These are phyloP conservation scores for Posidonia oceanica DNA, from an alignment of 116 monocot species.

Conservation along the genomic window DNA sequence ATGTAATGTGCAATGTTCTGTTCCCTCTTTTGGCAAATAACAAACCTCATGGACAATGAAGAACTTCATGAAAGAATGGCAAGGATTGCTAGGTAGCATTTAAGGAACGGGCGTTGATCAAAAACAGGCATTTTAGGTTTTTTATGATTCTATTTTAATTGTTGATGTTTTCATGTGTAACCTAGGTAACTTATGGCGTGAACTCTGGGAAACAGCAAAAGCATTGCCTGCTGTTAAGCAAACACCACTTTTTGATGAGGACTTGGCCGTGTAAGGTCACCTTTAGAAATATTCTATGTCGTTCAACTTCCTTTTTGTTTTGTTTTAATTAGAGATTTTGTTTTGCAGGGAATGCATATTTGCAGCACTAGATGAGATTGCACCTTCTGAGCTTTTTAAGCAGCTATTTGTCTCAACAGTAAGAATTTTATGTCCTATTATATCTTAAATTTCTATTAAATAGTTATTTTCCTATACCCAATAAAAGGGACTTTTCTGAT, in stretches of 20 bases:
- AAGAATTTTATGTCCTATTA: not conserved
- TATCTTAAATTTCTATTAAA: not conserved
- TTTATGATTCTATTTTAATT: not conserved
- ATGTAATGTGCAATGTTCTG: too few relatives aligned
- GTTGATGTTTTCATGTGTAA: not conserved
- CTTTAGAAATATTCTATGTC: not conserved
- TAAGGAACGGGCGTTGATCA: too few relatives aligned
- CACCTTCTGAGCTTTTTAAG: constrained; percentile 67
- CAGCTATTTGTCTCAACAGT: constrained; percentile 60
- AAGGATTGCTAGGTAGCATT: too few relatives aligned
- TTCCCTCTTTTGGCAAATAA: too few relatives aligned
- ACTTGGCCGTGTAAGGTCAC: constrained; percentile 71
- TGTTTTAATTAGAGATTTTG: constrained; percentile 1
- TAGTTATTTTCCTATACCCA: not conserved
- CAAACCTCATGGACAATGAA: too few relatives aligned
- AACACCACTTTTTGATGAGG: constrained; percentile 79
- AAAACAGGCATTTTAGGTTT: too few relatives aligned
- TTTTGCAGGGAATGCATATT: constrained; percentile 70
- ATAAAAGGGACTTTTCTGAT: not conserved
- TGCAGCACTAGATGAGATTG: constrained; percentile 47
- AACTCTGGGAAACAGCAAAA: constrained; percentile 79
- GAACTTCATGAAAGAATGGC: too few relatives aligned
- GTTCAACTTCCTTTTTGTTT: not conserved
- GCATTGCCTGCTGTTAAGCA: constrained; percentile 76
- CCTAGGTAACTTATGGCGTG: constrained; percentile 82